Conservation (phyloP, 2,329 filamentous ascomycete species). For the Hortaea werneckii region DNA sequence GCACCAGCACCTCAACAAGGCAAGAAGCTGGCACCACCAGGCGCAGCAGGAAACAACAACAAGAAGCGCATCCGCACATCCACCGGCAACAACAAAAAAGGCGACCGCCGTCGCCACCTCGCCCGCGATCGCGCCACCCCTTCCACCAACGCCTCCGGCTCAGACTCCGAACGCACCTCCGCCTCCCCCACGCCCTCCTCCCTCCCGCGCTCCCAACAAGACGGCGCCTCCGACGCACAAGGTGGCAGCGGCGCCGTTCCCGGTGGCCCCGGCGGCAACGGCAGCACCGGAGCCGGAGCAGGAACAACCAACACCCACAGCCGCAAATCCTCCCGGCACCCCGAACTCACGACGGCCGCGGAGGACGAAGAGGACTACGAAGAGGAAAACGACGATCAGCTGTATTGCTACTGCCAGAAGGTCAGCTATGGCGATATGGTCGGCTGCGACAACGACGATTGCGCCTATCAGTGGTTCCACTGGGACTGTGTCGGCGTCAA, state of each 20-base stretch:
- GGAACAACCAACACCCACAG: not conserved
- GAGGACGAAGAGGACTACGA: slow-evolving; percentile 20
- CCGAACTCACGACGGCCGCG: not conserved
- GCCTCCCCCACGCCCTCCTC: slow-evolving; percentile 23
- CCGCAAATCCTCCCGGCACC: not conserved
- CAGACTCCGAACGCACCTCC: slow-evolving; percentile 14
- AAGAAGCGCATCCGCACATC: slow-evolving; percentile 11
- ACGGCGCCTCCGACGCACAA: slow-evolving; percentile 14
- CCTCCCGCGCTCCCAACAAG: slow-evolving; percentile 17
- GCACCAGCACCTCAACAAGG: slow-evolving; percentile 40
- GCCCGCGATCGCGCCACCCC: slow-evolving; percentile 24
- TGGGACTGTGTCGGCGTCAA: slow-evolving; percentile 52
- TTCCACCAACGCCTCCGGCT: slow-evolving; percentile 20
- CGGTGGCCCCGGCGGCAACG: not conserved
- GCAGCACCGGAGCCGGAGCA: not conserved
- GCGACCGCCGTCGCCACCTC: slow-evolving; percentile 26
- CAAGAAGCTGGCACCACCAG: slow-evolving; percentile 10
- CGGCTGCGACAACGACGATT: slow-evolving; percentile 74
- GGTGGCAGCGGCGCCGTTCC: not conserved
- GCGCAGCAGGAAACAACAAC: slow-evolving; percentile 11
- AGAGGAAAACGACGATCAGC: slow-evolving; percentile 40
- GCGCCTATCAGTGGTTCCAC: slow-evolving; percentile 80
- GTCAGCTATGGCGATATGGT: slow-evolving; percentile 85
- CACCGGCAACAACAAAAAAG: slow-evolving; percentile 14
- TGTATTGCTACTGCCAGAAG: slow-evolving; percentile 75